phyloP scores from a whole-genome alignment of 1,284 basidiomycete genomes.

The Cutaneotrichosporon sp. region DNA sequence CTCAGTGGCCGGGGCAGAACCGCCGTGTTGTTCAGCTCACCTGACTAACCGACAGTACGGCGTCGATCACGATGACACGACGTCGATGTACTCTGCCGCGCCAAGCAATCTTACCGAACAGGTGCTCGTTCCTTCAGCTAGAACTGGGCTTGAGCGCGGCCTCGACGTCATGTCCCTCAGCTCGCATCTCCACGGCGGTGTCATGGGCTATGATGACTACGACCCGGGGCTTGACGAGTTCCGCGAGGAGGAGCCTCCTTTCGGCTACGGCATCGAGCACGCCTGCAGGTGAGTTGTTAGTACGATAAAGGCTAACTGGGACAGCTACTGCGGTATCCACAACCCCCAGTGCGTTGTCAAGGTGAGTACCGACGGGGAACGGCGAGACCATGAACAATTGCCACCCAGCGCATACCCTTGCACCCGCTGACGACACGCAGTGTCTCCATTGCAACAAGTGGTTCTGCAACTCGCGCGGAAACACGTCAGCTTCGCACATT shows the following conservation, averaged over 20 bases:
- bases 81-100: slow-evolving; percentile 58
- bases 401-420: not conserved
- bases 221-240: slow-evolving; percentile 79
- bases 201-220: slow-evolving; percentile 58
- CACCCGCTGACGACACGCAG: slow-evolving; percentile 23
- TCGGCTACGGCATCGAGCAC: slow-evolving; percentile 79
- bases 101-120: slow-evolving; percentile 51
- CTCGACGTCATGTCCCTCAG: slow-evolving; percentile 22
- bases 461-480: slow-evolving; percentile 99
- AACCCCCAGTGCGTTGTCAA: slow-evolving; percentile 95
- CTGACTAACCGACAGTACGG: slow-evolving; percentile 49
- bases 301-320: not conserved
- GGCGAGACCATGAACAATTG: not conserved
- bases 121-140: slow-evolving; percentile 9
- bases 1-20: too few relatives aligned
- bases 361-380: slow-evolving; percentile 24
- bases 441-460: slow-evolving; percentile 94
- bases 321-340: slow-evolving; percentile 97
- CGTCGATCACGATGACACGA: slow-evolving; percentile 69
- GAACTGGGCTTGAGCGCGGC: slow-evolving; percentile 12
- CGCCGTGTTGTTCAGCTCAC: too few relatives aligned
- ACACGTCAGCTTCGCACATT: slow-evolving; percentile 96
- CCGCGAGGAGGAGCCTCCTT: slow-evolving; percentile 72
- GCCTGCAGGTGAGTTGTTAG: slow-evolving; percentile 73
- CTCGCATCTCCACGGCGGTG: slow-evolving; percentile 11